These are phyloP conservation scores for Hyaloscypha hepaticicola DNA, from an alignment of 495 filamentous ascomycete genomes.

Conservation along the genomic window DNA sequence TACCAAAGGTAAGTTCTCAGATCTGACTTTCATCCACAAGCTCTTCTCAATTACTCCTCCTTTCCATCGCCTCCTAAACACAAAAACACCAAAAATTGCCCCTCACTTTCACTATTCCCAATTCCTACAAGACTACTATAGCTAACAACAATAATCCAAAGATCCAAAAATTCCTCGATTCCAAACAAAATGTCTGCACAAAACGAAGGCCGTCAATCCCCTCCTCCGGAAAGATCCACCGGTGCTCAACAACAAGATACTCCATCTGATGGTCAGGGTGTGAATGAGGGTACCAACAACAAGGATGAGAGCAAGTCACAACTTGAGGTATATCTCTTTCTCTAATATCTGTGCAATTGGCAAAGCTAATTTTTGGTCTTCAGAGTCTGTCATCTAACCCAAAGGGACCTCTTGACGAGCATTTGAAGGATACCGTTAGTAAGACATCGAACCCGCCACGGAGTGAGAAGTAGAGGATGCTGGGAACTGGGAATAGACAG, in stretches of 20 bases:
- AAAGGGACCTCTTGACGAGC: constrained; percentile 63
- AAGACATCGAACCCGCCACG: constrained; percentile 18
- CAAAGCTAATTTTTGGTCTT: neutral
- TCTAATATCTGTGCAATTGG: neutral
- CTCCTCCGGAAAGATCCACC: constrained; percentile 67
- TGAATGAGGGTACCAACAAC: constrained; percentile 46
- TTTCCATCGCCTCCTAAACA: neutral
- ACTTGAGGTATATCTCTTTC: constrained; percentile 40
- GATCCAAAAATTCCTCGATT: constrained; percentile 16
- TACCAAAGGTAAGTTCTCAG: constrained; percentile 12
- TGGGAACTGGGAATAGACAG: neutral
- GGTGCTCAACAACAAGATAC: constrained; percentile 59
- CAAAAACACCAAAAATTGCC: neutral
- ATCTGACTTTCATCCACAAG: neutral
- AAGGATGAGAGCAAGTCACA: constrained; percentile 47
- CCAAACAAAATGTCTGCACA: constrained; percentile 53
- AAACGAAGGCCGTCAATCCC: constrained; percentile 75
- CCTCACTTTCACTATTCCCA: neutral
- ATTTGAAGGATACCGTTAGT: constrained; percentile 51
- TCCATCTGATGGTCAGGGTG: constrained; percentile 42
- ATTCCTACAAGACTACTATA: neutral
- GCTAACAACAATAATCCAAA: neutral
- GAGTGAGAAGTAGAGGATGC: neutral
- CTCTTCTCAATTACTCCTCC: neutral
- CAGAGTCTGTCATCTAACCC: constrained; percentile 66